phyloP scores from a whole-genome alignment of 768 basidiomycete species.

The Lentinula lateritia region DNA sequence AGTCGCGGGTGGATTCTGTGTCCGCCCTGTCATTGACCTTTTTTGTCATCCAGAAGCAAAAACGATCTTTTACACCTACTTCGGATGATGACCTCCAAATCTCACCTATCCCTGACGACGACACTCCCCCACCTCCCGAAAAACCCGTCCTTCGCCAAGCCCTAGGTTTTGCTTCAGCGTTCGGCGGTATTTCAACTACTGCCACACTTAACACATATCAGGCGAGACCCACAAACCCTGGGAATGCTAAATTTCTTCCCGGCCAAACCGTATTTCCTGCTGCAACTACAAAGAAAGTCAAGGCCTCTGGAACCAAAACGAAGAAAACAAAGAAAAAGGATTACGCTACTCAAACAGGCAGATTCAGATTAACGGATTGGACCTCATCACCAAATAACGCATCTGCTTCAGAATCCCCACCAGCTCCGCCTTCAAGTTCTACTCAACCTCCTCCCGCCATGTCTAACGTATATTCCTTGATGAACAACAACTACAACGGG shows the following conservation, averaged over 20 bases:
- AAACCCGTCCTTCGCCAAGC: slow-evolving; percentile 54
- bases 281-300: slow-evolving; percentile 14
- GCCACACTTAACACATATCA: slow-evolving; percentile 36
- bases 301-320: slow-evolving; percentile 8
- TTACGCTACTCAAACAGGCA: slow-evolving; percentile 40
- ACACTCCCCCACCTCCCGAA: slow-evolving; percentile 41
- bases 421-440: not conserved
- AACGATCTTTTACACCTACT: slow-evolving; percentile 45
- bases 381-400: not conserved
- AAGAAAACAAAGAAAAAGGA: slow-evolving; percentile 30
- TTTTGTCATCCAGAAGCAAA: slow-evolving; percentile 28
- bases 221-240: slow-evolving; percentile 20
- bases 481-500: not conserved
- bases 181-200: slow-evolving; percentile 18
- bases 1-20: not conserved
- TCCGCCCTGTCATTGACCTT: not conserved
- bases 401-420: not conserved
- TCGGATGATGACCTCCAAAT: slow-evolving; percentile 43
- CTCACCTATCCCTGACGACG: slow-evolving; percentile 34
- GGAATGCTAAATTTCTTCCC: slow-evolving; percentile 40
- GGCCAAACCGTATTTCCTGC: slow-evolving; percentile 36
- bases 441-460: not conserved
- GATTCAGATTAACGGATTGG: slow-evolving; percentile 43
- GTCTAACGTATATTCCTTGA: not conserved
- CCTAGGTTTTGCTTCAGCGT: slow-evolving; percentile 44